Evolutionary conservation across 2,329 filamentous ascomycete genomes (phyloP).

Genomic region (Fusarium pininemorale): DNA sequence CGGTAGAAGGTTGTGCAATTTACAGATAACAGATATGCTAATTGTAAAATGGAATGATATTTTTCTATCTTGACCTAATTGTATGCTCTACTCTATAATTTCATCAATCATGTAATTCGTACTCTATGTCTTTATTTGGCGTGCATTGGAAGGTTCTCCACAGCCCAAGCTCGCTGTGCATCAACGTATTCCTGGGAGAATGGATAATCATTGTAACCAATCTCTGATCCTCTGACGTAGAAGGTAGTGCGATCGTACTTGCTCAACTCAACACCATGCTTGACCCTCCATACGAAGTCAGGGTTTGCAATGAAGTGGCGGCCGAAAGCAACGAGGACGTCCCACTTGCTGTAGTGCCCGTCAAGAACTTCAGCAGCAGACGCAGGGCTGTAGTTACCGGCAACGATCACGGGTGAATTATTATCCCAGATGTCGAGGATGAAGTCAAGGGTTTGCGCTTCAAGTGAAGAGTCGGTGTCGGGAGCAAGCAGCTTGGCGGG

Average conservation of each 20-base stretch:
- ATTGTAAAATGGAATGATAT: not conserved
- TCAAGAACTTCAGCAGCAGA: constrained; percentile 35
- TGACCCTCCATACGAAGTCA: constrained; percentile 41
- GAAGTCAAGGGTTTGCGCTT: constrained; percentile 41
- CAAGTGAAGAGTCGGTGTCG: constrained; percentile 46
- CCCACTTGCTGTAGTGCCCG: constrained; percentile 40
- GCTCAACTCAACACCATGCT: constrained; percentile 35
- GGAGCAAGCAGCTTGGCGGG: constrained; percentile 18
- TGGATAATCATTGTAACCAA: constrained; percentile 35
- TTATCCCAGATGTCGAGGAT: constrained; percentile 45
- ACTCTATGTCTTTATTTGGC: not conserved
- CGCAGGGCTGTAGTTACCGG: constrained; percentile 37
- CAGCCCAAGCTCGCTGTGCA: constrained; percentile 12
- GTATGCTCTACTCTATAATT: not conserved
- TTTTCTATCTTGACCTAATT: not conserved
- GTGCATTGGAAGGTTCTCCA: not conserved
- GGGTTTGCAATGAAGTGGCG: constrained; percentile 44
- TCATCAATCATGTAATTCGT: not conserved
- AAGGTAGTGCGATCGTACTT: constrained; percentile 41
- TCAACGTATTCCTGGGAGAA: constrained; percentile 24
- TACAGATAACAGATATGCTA: not conserved
- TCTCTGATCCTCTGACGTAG: constrained; percentile 31
- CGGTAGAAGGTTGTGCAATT: fast-evolving
- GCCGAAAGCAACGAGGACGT: constrained; percentile 45
- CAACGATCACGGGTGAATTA: constrained; percentile 42